These are phyloP conservation scores for Penicillium concentricum DNA, from an alignment of 2,329 filamentous ascomycete genomes.

Conservation along the genomic window DNA sequence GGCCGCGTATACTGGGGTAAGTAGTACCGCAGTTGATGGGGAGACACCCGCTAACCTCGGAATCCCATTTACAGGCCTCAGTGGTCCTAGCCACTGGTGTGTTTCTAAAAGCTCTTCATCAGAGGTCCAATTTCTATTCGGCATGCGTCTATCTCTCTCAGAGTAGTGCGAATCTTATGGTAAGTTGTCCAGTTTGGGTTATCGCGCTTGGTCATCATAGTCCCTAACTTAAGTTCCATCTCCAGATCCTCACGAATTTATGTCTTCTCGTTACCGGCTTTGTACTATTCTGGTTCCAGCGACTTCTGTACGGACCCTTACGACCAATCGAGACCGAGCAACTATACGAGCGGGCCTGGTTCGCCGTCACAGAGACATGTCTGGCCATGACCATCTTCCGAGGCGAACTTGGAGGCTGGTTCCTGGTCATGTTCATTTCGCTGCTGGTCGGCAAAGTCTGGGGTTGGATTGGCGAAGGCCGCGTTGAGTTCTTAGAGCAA, in stretches of 20 bases:
- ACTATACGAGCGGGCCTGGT: conserved; percentile 96
- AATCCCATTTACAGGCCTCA: conserved; percentile 60
- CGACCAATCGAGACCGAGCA: conserved; percentile 95
- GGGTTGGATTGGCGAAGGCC: conserved; percentile 96
- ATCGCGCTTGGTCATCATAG: neutral
- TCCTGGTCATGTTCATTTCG: conserved; percentile 92
- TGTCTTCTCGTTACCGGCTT: conserved; percentile 76
- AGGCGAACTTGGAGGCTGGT: conserved; percentile 91
- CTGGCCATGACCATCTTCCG: conserved; percentile 98
- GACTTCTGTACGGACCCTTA: conserved; percentile 83
- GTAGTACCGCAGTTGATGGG: conserved; percentile 18
- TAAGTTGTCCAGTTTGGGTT: conserved; percentile 43
- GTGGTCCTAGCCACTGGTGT: conserved; percentile 80
- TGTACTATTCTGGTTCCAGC: conserved; percentile 82
- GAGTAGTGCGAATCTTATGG: conserved; percentile 92
- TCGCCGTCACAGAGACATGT: conserved; percentile 93
- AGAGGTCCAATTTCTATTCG: conserved; percentile 97
- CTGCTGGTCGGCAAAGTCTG: conserved; percentile 94
- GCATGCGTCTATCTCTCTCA: conserved; percentile 95
- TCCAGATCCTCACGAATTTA: conserved; percentile 84
- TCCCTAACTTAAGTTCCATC: neutral
- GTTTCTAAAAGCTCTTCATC: conserved; percentile 85
- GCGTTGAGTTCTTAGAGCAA: conserved; percentile 92
- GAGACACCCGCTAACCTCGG: conserved; percentile 13
- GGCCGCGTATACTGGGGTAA: conserved; percentile 54